phyloP scores from a whole-genome alignment of 2,329 filamentous ascomycete genomes.

The Immersiporthe knoxdaviesiana region DNA sequence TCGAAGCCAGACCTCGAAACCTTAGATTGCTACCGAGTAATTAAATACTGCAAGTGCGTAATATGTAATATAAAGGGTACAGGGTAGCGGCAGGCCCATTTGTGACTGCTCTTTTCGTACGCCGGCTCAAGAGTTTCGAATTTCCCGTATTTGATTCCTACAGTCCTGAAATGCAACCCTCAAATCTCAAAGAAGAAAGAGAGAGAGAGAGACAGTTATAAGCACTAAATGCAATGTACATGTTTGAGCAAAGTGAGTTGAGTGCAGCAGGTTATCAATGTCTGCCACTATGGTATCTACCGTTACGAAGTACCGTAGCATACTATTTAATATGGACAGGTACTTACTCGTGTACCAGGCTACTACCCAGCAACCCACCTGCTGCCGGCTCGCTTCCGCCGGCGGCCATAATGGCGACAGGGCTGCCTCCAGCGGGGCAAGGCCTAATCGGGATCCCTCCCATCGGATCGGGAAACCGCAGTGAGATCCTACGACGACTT shows the following conservation, averaged over 20 bases:
- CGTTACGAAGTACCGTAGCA: not conserved
- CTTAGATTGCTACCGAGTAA: not conserved
- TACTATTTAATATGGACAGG: not conserved
- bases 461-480: not conserved
- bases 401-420: not conserved
- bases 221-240: not conserved
- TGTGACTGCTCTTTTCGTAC: not conserved
- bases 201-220: not conserved
- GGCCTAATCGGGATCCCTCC: not conserved
- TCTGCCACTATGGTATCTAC: not conserved
- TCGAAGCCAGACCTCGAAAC: not conserved
- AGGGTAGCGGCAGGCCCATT: not conserved
- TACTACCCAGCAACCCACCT: not conserved
- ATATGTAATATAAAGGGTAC: not conserved
- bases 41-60: not conserved
- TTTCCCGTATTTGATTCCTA: not conserved
- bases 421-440: not conserved
- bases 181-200: not conserved
- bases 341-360: not conserved
- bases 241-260: too few relatives aligned
- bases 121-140: not conserved
- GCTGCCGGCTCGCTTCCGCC: constrained; percentile 2
- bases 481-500: not conserved
- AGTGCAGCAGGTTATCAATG: too few relatives aligned
- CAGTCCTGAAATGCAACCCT: not conserved